phyloP scores from a whole-genome alignment of 352 stramenopile genomes.

The Phytophthora citrophthora region DNA sequence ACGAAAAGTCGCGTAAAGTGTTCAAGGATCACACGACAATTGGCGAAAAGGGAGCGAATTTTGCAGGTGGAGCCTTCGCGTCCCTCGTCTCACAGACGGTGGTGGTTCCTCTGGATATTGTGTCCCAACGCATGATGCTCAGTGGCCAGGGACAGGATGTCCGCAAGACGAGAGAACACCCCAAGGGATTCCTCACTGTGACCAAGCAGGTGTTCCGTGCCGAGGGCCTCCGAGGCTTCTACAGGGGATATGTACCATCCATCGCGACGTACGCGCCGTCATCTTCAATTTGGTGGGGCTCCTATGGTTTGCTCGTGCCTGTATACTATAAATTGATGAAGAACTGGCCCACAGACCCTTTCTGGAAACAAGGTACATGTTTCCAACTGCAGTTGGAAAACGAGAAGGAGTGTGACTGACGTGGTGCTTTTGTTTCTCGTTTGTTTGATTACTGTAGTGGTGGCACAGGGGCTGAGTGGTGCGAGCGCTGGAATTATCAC shows the following conservation, averaged over 20 bases:
- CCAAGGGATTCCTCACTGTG: constrained; percentile 65
- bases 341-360: constrained; percentile 62
- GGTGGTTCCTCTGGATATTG: constrained; percentile 88
- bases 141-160: constrained; percentile 73
- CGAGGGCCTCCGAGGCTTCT: constrained; percentile 82
- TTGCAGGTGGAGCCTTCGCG: constrained; percentile 74
- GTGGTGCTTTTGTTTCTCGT: background rate
- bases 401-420: background rate
- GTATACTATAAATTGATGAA: constrained; percentile 72
- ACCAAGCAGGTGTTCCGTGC: constrained; percentile 66
- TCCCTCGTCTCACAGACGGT: constrained; percentile 88
- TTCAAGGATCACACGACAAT: constrained; percentile 66
- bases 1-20: constrained; percentile 83
- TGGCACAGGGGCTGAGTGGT: constrained; percentile 79
- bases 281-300: constrained; percentile 89
- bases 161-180: constrained; percentile 60
- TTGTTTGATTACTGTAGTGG: constrained; percentile 36
- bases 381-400: background rate
- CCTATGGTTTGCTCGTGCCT: constrained; percentile 82
- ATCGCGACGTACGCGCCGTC: constrained; percentile 89
- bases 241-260: constrained; percentile 83
- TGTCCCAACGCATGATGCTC: constrained; percentile 92
- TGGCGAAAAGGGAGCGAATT: constrained; percentile 76
- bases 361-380: constrained; percentile 82
- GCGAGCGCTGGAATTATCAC: constrained; percentile 82